These are phyloP conservation scores for Microbotryum scabiosae DNA, from an alignment of 1,284 basidiomycete genomes.

Conservation along the genomic window DNA sequence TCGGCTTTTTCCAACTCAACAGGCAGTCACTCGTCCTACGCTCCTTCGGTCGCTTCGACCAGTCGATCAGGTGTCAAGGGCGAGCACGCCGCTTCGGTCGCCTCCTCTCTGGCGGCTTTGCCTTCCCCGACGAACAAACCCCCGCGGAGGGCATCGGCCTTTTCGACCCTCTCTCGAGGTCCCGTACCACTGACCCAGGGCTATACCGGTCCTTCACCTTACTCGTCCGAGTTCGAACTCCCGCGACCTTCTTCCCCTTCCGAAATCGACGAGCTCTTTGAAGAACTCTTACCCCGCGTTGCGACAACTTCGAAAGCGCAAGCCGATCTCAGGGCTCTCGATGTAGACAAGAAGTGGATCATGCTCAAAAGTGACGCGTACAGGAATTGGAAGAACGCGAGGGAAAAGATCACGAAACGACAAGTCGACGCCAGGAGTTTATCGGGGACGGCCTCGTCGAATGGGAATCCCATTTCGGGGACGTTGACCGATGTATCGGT, in stretches of 20 bases:
- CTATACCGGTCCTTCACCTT: conserved; percentile 15
- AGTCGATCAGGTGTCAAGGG: conserved; percentile 10
- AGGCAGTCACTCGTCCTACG: conserved; percentile 1
- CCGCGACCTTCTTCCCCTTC: conserved; percentile 62
- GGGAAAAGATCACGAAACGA: conserved; percentile 19
- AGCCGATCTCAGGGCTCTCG: conserved; percentile 50
- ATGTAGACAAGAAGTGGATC: conserved; percentile 83
- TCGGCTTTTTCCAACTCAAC: background rate
- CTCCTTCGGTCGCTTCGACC: background rate
- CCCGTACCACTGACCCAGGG: background rate
- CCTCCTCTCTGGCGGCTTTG: background rate
- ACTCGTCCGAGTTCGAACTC: conserved; percentile 53
- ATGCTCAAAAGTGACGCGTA: conserved; percentile 80
- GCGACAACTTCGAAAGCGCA: conserved; percentile 28
- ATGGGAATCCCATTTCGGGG: background rate
- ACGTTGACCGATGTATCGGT: conserved; percentile 30
- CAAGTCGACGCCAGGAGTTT: conserved; percentile 16
- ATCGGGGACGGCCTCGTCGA: background rate
- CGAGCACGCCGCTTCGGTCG: conserved; percentile 7
- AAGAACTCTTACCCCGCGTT: conserved; percentile 56
- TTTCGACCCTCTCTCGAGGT: conserved; percentile 1
- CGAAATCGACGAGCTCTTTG: conserved; percentile 68
- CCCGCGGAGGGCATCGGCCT: conserved; percentile 7
- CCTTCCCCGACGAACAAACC: background rate
- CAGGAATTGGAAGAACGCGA: conserved; percentile 57